These are phyloP conservation scores for Aureoboletus auriporus DNA, from an alignment of 768 basidiomycete genomes.

Conservation along the genomic window DNA sequence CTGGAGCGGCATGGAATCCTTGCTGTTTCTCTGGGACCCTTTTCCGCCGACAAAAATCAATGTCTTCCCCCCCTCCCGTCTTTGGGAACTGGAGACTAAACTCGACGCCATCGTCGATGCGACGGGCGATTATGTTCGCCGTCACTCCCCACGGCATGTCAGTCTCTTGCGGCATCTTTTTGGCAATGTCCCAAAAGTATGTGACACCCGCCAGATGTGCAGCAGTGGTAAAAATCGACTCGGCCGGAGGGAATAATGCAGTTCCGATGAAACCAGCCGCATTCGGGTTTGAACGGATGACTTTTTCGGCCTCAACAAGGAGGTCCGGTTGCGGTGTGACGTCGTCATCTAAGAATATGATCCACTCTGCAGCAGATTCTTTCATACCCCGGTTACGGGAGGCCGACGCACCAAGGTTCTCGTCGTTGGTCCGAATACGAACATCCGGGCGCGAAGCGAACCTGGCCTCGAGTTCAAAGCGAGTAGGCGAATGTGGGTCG, in stretches of 20 bases:
- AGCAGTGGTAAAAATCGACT: conserved; percentile 48
- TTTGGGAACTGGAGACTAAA: conserved; percentile 52
- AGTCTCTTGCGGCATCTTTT: conserved; percentile 34
- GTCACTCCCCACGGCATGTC: conserved; percentile 65
- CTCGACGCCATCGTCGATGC: conserved; percentile 40
- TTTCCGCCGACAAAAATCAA: conserved; percentile 53
- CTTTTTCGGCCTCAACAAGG: conserved; percentile 42
- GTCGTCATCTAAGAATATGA: conserved; percentile 61
- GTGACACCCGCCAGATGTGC: conserved; percentile 54
- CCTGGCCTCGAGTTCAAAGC: conserved; percentile 35
- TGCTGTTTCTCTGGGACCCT: conserved; percentile 33
- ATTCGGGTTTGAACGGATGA: conserved; percentile 41
- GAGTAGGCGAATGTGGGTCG: conserved; percentile 41
- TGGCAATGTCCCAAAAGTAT: conserved; percentile 60
- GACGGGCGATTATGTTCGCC: conserved; percentile 51
- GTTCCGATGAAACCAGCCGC: conserved; percentile 57
- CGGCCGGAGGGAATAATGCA: conserved; percentile 44
- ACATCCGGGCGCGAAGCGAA: conserved; percentile 46
- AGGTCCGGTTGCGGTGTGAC: conserved; percentile 40
- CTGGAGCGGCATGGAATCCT: conserved; percentile 47
- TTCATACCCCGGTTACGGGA: conserved; percentile 52
- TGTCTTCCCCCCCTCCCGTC: conserved; percentile 63
- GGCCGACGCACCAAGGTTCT: conserved; percentile 49
- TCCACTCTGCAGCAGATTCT: conserved; percentile 56
- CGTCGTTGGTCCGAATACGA: conserved; percentile 47